Percentiles rank a stretch among this genome's conserved stretches.
Conservation (phyloP, 164 flowering plant species). For the Vitis labrusca region DNA sequence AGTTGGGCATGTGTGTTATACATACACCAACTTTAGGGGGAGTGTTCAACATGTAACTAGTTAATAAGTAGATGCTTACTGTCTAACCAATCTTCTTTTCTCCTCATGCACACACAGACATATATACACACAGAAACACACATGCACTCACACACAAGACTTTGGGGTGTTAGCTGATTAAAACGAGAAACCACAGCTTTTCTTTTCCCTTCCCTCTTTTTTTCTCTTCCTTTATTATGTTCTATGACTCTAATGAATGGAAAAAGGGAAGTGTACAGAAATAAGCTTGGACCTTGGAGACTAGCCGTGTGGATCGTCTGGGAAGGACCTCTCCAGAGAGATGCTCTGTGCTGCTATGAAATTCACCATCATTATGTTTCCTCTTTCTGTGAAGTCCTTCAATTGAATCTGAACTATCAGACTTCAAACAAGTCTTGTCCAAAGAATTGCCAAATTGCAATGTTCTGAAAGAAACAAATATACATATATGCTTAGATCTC, state of each 20-base stretch:
- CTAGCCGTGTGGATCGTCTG: slow-evolving; percentile 47
- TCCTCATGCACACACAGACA: no score
- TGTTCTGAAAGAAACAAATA: slow-evolving; percentile 33
- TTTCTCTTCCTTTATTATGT: no score
- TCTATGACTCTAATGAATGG: neutral
- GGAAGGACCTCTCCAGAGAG: slow-evolving; percentile 23
- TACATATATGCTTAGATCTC: slow-evolving; percentile 1
- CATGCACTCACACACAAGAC: no score
- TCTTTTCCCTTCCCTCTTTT: no score
- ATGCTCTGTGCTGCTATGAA: slow-evolving; percentile 21
- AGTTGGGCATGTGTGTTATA: no score
- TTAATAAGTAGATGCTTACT: no score
- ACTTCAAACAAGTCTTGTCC: slow-evolving; percentile 17
- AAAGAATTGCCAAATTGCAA: slow-evolving; percentile 24
- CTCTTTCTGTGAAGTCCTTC: slow-evolving; percentile 29
- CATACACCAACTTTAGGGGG: no score
- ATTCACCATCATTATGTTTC: slow-evolving; percentile 9
- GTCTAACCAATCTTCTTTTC: no score
- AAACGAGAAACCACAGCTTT: no score
- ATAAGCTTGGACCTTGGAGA: slow-evolving; percentile 33
- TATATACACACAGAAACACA: no score
- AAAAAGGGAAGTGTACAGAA: slow-evolving; percentile 1
- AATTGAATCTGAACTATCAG: slow-evolving; percentile 15
- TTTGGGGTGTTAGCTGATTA: no score
- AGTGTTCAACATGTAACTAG: no score